Evolutionary conservation across 1,284 basidiomycete species (phyloP), one percentile per base, ranked within the genome.

Genomic region (Moniliella sp.): DNA sequence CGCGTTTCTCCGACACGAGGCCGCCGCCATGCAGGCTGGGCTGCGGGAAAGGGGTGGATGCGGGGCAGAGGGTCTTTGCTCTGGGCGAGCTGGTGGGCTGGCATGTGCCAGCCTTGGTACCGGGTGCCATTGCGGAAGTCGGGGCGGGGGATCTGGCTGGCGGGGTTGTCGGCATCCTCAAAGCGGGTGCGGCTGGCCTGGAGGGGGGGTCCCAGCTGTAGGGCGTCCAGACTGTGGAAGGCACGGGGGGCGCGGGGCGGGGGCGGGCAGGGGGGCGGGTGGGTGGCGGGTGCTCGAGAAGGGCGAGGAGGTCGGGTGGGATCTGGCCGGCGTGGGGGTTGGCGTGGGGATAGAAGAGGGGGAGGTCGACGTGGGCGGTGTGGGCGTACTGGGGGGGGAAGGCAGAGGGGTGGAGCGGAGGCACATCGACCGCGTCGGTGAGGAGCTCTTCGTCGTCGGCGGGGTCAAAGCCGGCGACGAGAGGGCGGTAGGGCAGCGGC

Each of bases 1-100:
- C 50, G 28, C 43, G 43, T 2, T 34, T 32, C 2, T 29, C 30
- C 7, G 45, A 37, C 30, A 46, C 40, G 25, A n/a, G n/a, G n/a
- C n/a, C n/a, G n/a, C n/a, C 41, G 27, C 26, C 57, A 58, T 7
- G 33, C 27, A 25, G 37, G 34, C 30, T 59, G 56, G 2, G 57
- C 39, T 12, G 41, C 42, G 9, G 47, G 39, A 5, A 49, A 21
- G 8, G 40, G 28, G 15, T 31, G 14, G n/a, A n/a, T n/a, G n/a
- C n/a, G n/a, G 14, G 16, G 13, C 14, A 17, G n/a, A n/a, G n/a
- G n/a, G n/a, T n/a, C n/a, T n/a, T n/a, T n/a, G n/a, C n/a, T 10
- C 23, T 14, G 15, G 11, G 15, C 15, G 2, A 49, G 34, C 4
- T 47, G 35, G 4, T 37, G 38, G 2, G 54, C 34, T 3, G 55